A percentile compares a stretch with the other conserved stretches of the same genome.
These are phyloP conservation scores for Lipomyces chichibuensis DNA, from an alignment of 805 yeast species.

Conservation along the genomic window DNA sequence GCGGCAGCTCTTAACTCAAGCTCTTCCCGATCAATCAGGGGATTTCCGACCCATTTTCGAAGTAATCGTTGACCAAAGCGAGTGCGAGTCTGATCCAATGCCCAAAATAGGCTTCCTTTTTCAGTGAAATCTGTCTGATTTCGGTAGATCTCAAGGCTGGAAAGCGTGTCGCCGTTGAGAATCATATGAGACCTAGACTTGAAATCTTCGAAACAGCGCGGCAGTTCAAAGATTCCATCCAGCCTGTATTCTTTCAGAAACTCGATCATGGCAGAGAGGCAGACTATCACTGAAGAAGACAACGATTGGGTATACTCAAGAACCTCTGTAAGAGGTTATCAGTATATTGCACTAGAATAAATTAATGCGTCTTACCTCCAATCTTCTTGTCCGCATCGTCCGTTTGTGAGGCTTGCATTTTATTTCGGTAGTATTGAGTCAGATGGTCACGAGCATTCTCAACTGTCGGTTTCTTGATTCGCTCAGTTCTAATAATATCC, in stretches of 20 bases:
- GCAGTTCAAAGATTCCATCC: conserved; percentile 56
- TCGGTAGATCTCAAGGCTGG: conserved; percentile 72
- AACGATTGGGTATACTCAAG: conserved; percentile 39
- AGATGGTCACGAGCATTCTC: conserved; percentile 23
- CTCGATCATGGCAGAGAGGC: conserved; percentile 52
- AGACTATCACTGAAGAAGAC: conserved; percentile 41
- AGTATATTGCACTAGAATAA: background rate
- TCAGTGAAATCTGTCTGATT: conserved; percentile 60
- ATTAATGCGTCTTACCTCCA: background rate
- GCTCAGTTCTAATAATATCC: conserved; percentile 30
- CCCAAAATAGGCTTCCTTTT: conserved; percentile 76
- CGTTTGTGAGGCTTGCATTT: conserved; percentile 15
- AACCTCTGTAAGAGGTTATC: background rate
- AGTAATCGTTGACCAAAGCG: conserved; percentile 71
- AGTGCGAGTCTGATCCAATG: conserved; percentile 79
- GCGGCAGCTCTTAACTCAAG: conserved; percentile 70
- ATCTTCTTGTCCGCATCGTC: conserved; percentile 10
- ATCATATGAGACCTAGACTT: conserved; percentile 53
- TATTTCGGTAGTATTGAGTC: conserved; percentile 15
- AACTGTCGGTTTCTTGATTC: conserved; percentile 8
- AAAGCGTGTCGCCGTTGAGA: conserved; percentile 65
- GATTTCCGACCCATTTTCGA: conserved; percentile 73
- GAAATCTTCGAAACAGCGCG: conserved; percentile 58
- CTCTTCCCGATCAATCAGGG: conserved; percentile 57
- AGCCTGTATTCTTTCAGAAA: conserved; percentile 69